Percentiles rank a stretch among this genome's conserved stretches.
Evolutionary conservation across 257 asterid genomes (phyloP).

Genomic region (Haberlea rhodopensis): DNA sequence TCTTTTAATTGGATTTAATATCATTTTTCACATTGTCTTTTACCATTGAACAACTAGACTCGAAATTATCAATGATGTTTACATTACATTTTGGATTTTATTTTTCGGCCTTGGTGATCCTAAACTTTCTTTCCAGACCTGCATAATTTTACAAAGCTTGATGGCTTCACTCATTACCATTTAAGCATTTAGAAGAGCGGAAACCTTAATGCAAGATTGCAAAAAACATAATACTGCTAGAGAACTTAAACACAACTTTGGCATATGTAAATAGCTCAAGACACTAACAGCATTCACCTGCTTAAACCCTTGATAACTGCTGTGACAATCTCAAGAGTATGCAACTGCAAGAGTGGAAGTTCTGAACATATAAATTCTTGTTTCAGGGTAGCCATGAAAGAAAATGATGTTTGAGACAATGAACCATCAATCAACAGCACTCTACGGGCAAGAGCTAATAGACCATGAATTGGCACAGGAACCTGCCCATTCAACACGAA

Average conservation of each 20-base stretch:
- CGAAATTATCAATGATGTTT: neutral
- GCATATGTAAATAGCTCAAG: constrained; percentile 13
- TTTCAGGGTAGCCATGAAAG: constrained; percentile 55
- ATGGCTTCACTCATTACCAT: neutral
- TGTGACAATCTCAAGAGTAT: constrained; percentile 65
- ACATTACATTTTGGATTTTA: neutral
- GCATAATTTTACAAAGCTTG: neutral
- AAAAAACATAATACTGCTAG: neutral
- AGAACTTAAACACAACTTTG: constrained; percentile 13
- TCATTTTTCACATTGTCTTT: neutral
- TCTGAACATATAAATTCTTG: constrained; percentile 72
- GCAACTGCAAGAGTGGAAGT: constrained; percentile 65
- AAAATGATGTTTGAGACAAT: constrained; percentile 34
- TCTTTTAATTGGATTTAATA: neutral
- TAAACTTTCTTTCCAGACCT: neutral
- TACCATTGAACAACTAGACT: neutral
- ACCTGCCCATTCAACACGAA: constrained; percentile 50
- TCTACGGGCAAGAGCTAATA: constrained; percentile 64
- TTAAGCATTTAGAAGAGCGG: neutral
- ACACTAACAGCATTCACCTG: constrained; percentile 45
- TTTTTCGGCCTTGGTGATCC: neutral
- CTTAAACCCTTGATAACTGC: constrained; percentile 62
- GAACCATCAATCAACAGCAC: constrained; percentile 83
- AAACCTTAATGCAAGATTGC: neutral
- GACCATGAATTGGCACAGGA: constrained; percentile 57